Conservation (phyloP, 331 rosid genomes). For the Phaseolus coccineus region DNA sequence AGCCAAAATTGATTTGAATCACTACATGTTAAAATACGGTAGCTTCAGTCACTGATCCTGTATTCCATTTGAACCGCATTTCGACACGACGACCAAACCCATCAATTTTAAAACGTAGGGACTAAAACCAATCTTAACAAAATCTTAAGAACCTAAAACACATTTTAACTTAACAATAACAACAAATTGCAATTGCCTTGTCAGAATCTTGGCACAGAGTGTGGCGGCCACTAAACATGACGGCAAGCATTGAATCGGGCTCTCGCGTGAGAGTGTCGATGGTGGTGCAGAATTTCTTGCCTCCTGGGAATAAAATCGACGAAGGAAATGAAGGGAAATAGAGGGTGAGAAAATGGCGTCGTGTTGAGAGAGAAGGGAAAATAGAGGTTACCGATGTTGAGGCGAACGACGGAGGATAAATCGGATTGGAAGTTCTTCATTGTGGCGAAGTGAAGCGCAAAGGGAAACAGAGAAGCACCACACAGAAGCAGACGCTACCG, state of each 20-base stretch:
- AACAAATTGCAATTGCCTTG: conserved; percentile 48
- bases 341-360: background rate
- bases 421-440: conserved; percentile 56
- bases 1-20: background rate
- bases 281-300: conserved; percentile 84
- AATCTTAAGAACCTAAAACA: background rate
- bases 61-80: background rate
- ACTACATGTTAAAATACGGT: background rate
- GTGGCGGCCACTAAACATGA: conserved; percentile 95
- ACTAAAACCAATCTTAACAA: background rate
- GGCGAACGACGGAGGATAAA: conserved; percentile 65
- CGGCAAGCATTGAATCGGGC: conserved; percentile 94
- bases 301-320: conserved; percentile 59
- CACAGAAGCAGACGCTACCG: background rate
- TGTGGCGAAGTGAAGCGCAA: background rate
- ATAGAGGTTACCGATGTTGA: conserved; percentile 66
- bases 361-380: background rate
- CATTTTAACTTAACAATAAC: background rate
- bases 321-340: background rate
- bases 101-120: background rate
- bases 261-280: conserved; percentile 82
- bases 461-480: background rate
- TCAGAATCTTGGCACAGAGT: conserved; percentile 65
- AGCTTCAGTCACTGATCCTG: background rate
- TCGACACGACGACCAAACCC: background rate